phyloP scores from a whole-genome alignment of 139 green algal genomes.

The Coelastrella sp. region DNA sequence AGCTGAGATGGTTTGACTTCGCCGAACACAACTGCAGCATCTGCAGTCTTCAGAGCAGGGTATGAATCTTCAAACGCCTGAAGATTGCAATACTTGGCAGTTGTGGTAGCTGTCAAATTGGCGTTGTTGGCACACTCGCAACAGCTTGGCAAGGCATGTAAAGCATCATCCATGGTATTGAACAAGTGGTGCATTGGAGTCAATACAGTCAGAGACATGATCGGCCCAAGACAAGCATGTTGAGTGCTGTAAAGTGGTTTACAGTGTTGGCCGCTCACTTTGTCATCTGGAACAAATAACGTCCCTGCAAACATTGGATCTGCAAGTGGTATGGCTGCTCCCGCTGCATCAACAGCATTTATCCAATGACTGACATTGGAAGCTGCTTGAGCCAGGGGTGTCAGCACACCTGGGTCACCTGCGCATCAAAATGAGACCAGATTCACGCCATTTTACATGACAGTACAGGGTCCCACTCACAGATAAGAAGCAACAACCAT shows the following conservation, averaged over 20 bases:
- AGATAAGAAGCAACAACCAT: neutral
- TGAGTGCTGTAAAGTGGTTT: too few relatives aligned
- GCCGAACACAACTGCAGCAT: neutral
- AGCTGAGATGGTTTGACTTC: neutral
- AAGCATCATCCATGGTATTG: too few relatives aligned
- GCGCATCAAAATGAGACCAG: neutral
- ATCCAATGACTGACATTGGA: slow-evolving; percentile 14
- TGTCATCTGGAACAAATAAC: slow-evolving; percentile 6
- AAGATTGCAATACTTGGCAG: too few relatives aligned
- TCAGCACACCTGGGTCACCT: slow-evolving; percentile 39
- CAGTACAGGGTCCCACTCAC: neutral
- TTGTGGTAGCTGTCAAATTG: too few relatives aligned
- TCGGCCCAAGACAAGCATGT: too few relatives aligned
- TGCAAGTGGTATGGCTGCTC: slow-evolving; percentile 11
- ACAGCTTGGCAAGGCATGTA: too few relatives aligned
- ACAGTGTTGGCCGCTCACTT: too few relatives aligned
- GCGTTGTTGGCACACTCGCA: too few relatives aligned
- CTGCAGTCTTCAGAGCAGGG: neutral
- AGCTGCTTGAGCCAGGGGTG: slow-evolving; percentile 19
- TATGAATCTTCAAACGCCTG: slow-evolving; percentile 28
- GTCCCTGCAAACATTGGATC: slow-evolving; percentile 35
- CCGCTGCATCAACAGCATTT: slow-evolving; percentile 25
- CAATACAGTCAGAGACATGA: too few relatives aligned
- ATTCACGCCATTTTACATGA: neutral
- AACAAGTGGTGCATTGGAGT: too few relatives aligned